Percentiles rank a stretch among this genome's conserved stretches.
Conservation (phyloP, 1,139 yeast species). For the Blastobotrys capitulatus region DNA sequence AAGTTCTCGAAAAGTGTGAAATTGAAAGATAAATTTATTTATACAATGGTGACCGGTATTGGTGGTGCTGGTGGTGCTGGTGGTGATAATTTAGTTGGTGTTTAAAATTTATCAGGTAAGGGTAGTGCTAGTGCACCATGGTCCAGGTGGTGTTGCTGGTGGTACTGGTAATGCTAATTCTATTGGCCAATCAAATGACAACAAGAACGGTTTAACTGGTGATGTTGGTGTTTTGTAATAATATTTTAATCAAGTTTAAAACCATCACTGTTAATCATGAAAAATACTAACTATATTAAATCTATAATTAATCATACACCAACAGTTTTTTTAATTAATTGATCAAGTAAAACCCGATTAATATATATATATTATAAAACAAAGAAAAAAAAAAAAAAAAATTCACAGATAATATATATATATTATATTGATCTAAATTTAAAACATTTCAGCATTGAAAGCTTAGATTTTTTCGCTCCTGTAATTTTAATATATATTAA, state of each 20-base stretch:
- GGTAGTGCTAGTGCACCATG: background rate
- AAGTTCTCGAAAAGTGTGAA: too few species aligned
- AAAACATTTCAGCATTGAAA: too few species aligned
- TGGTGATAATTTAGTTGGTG: too few species aligned
- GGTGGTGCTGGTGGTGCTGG: background rate
- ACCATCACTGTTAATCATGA: background rate
- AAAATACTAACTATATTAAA: background rate
- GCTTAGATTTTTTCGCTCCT: too few species aligned
- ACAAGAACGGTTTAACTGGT: background rate
- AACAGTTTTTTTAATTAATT: too few species aligned
- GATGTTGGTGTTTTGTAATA: background rate
- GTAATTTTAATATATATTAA: too few species aligned
- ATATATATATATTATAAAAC: too few species aligned
- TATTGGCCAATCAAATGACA: background rate
- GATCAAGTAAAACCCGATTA: too few species aligned
- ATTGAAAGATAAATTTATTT: too few species aligned
- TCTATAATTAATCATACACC: too few species aligned
- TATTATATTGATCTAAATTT: too few species aligned
- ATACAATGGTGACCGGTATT: too few species aligned
- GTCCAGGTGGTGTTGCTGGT: background rate
- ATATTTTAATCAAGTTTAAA: background rate
- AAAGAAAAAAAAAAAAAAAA: background rate
- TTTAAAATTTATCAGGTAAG: background rate
- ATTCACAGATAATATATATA: background rate
- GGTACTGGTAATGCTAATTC: background rate